These are phyloP conservation scores for Heliamphora pulchella DNA, from an alignment of 179 eudicot genomes.

Conservation along the genomic window DNA sequence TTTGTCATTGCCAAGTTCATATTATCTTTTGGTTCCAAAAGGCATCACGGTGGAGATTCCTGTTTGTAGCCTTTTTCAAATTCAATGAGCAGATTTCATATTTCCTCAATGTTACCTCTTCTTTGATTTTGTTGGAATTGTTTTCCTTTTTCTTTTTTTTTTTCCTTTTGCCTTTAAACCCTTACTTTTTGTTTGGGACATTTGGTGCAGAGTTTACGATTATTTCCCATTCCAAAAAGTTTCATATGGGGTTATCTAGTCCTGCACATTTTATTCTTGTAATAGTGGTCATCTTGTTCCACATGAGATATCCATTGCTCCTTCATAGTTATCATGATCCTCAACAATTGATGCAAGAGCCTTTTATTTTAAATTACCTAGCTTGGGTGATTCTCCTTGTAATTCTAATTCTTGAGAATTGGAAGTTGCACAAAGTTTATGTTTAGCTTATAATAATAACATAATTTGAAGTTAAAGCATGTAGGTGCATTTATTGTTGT, in stretches of 20 bases:
- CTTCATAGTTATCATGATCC: background rate
- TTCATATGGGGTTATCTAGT: background rate
- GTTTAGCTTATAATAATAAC: conserved; percentile 6
- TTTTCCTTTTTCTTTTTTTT: background rate
- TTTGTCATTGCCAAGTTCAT: background rate
- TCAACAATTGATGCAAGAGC: background rate
- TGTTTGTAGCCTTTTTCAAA: background rate
- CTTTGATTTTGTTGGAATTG: background rate
- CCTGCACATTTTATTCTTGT: background rate
- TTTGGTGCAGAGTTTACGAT: background rate
- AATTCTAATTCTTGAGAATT: background rate
- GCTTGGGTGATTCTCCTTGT: background rate
- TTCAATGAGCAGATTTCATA: background rate
- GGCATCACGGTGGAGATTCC: conserved; percentile 1
- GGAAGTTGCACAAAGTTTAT: background rate
- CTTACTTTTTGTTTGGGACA: background rate
- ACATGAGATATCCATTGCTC: background rate
- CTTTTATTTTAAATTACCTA: background rate
- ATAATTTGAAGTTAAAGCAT: background rate
- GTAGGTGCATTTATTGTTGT: background rate
- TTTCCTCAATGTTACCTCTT: background rate
- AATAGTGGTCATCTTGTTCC: background rate
- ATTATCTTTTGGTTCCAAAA: background rate
- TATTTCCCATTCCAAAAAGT: background rate
- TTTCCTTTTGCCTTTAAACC: background rate